Percentiles rank a stretch among this genome's conserved stretches.
These are phyloP conservation scores for Lathyrus tuberosus DNA, from an alignment of 306 rosid genomes.

Conservation along the genomic window DNA sequence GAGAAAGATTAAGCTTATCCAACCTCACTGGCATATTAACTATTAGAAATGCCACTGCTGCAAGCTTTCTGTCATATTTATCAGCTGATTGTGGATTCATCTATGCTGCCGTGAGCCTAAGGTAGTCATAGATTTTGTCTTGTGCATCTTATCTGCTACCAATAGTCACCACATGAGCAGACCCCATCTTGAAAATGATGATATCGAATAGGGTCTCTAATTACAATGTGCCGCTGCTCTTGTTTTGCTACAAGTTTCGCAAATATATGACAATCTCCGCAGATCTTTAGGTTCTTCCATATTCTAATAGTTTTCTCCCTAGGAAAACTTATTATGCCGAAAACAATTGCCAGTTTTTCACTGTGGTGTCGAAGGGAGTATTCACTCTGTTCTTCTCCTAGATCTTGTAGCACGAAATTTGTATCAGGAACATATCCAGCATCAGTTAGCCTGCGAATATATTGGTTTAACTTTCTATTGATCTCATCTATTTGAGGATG, in stretches of 20 bases:
- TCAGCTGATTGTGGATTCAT: constrained; percentile 16
- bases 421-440: constrained; percentile 82
- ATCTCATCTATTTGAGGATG: constrained; percentile 78
- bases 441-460: constrained; percentile 54
- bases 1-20: constrained; percentile 20
- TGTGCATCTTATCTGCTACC: constrained; percentile 49
- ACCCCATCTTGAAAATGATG: constrained; percentile 80
- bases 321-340: constrained; percentile 73
- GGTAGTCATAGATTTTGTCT: constrained; percentile 10
- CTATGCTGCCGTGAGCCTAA: constrained; percentile 7
- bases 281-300: constrained; percentile 87
- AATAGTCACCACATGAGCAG: constrained; percentile 91
- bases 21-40: constrained; percentile 24
- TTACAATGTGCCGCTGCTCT: constrained; percentile 67
- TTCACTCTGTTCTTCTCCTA: constrained; percentile 84
- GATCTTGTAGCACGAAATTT: constrained; percentile 85
- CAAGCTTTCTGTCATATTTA: constrained; percentile 30
- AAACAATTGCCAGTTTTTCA: constrained; percentile 76
- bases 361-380: constrained; percentile 80
- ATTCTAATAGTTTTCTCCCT: constrained; percentile 70
- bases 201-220: constrained; percentile 86
- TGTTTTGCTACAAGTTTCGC: constrained; percentile 66
- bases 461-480: constrained; percentile 50
- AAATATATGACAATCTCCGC: constrained; percentile 89
- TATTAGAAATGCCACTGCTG: constrained; percentile 14